These are phyloP conservation scores for Quercus bicolor DNA, from an alignment of 306 rosid species.

Conservation along the genomic window DNA sequence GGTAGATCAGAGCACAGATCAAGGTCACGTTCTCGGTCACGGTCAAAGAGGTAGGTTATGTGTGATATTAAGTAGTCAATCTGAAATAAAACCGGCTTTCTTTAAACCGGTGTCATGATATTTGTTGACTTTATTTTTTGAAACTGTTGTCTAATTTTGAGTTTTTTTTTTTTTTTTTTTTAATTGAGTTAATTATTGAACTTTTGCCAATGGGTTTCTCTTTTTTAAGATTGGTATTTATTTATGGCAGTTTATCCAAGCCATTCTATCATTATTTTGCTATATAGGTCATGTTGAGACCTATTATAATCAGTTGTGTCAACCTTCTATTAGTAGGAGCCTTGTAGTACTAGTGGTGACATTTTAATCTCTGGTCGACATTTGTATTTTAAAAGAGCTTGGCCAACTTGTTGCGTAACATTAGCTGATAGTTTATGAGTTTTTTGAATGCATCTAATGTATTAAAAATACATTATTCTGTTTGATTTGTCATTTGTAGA, in stretches of 20 bases:
- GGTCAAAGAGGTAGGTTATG: constrained; percentile 75
- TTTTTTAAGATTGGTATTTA: neutral
- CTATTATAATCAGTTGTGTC: neutral
- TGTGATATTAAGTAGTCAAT: neutral
- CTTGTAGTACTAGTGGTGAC: neutral
- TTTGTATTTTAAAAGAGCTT: neutral
- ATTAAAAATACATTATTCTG: neutral
- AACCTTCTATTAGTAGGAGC: neutral
- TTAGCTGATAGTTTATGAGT: neutral
- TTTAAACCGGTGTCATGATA: neutral
- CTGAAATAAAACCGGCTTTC: neutral
- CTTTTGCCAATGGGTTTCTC: no score
- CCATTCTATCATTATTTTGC: neutral
- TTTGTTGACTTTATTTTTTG: no score
- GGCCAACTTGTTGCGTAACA: neutral
- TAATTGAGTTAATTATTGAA: neutral
- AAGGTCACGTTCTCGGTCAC: constrained; percentile 86
- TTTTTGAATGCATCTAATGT: neutral
- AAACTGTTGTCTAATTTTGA: no score
- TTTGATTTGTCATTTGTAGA: neutral
- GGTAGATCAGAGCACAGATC: constrained; percentile 78
- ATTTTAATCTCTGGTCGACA: neutral
- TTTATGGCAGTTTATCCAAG: neutral
- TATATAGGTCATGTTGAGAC: neutral
- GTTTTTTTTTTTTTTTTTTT: neutral